Conservation (phyloP, 495 filamentous ascomycete genomes). For the Hypoxylon rickii region DNA sequence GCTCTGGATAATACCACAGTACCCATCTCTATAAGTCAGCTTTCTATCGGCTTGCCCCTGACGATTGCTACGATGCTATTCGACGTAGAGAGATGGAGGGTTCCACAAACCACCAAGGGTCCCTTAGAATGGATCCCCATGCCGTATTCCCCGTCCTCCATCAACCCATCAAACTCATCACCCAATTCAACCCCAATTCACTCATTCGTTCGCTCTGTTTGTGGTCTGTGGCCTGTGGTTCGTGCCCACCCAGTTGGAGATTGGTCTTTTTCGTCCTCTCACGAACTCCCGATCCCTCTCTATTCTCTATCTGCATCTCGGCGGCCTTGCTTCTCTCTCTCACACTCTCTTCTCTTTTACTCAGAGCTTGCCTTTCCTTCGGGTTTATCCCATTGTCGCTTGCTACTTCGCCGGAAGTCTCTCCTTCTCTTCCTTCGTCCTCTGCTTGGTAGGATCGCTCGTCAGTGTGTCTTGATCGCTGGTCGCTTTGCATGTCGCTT, state of each 20-base stretch:
- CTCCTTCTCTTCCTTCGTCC: slow-evolving; percentile 24
- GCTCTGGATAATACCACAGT: too few relatives aligned
- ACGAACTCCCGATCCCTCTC: slow-evolving; percentile 1
- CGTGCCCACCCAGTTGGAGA: too few relatives aligned
- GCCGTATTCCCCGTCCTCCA: slow-evolving; percentile 25
- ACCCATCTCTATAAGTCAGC: slow-evolving; percentile 21
- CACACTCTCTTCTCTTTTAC: not conserved
- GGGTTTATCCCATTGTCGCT: slow-evolving; percentile 21
- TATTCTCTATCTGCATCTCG: slow-evolving; percentile 9
- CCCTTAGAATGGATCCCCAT: slow-evolving; percentile 17
- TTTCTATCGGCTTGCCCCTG: slow-evolving; percentile 18
- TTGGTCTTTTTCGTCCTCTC: slow-evolving; percentile 13
- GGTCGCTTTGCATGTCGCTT: slow-evolving; percentile 14
- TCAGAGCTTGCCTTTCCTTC: slow-evolving; percentile 30
- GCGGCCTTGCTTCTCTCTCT: slow-evolving; percentile 13
- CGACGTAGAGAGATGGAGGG: slow-evolving; percentile 8
- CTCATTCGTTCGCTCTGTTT: slow-evolving; percentile 14
- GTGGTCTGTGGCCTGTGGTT: not conserved
- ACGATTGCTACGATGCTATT: slow-evolving; percentile 27
- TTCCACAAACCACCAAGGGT: slow-evolving; percentile 22
- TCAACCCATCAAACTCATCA: not conserved
- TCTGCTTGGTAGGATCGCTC: slow-evolving; percentile 18
- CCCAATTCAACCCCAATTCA: slow-evolving; percentile 8
- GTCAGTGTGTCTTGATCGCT: slow-evolving; percentile 20
- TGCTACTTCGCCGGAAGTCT: slow-evolving; percentile 6